Conservation (phyloP, 495 filamentous ascomycete species). For the Daldinia grandis region DNA sequence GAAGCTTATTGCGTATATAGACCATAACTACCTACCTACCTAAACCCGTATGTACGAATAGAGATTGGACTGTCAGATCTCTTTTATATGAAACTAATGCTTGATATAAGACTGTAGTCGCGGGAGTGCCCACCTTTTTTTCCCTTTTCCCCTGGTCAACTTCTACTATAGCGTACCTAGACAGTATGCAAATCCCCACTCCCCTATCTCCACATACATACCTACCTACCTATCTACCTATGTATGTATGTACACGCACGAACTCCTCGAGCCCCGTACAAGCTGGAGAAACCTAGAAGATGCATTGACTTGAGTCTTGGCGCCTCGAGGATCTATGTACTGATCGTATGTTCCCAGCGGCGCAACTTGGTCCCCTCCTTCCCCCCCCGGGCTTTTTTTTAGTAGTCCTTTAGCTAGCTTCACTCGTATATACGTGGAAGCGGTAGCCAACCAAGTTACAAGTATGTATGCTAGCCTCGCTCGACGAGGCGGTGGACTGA, state of each 20-base stretch:
- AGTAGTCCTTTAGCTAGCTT: slow-evolving; percentile 16
- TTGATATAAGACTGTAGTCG: slow-evolving; percentile 14
- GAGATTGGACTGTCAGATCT: background rate
- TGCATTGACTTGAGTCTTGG: slow-evolving; percentile 21
- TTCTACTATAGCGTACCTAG: background rate
- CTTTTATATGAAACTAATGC: slow-evolving; percentile 16
- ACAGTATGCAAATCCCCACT: too few relatives aligned
- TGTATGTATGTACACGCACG: background rate
- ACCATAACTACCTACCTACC: background rate
- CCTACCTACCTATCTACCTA: background rate
- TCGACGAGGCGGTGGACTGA: background rate
- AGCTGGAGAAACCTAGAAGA: slow-evolving; percentile 31
- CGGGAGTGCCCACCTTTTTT: slow-evolving; percentile 29
- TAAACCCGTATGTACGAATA: background rate
- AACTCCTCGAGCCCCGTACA: background rate
- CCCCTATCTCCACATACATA: too few relatives aligned
- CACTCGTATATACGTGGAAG: background rate
- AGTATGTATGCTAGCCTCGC: background rate
- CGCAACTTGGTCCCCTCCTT: slow-evolving; percentile 31
- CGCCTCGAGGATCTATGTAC: slow-evolving; percentile 1
- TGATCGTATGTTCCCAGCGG: slow-evolving; percentile 17
- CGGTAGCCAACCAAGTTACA: background rate
- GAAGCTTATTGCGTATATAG: slow-evolving; percentile 19
- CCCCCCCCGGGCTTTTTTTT: slow-evolving; percentile 3
- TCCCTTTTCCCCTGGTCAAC: background rate